Evolutionary conservation across 352 stramenopile species (phyloP).

Genomic region (Phytopythium delawarense): DNA sequence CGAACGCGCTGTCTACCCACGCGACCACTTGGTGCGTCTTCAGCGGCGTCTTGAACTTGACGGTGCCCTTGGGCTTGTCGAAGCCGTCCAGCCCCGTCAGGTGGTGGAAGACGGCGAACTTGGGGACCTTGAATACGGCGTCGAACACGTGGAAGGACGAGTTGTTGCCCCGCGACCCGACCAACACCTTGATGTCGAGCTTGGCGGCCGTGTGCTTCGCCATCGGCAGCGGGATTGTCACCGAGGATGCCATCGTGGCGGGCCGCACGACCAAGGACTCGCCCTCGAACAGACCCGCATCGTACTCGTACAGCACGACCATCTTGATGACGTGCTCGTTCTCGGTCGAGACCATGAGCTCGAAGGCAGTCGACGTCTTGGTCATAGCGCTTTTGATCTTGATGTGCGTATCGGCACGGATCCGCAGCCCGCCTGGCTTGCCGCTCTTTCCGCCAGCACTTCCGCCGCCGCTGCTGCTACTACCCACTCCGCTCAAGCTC

Average conservation of each 20-base stretch:
- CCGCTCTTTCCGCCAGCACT: constrained; percentile 22
- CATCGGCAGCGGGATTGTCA: constrained; percentile 54
- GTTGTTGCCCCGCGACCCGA: constrained; percentile 77
- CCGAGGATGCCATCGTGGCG: constrained; percentile 30
- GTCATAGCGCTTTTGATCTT: constrained; percentile 52
- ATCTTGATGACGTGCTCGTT: constrained; percentile 88
- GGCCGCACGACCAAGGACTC: constrained; percentile 76
- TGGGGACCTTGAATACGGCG: constrained; percentile 62
- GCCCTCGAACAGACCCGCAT: constrained; percentile 83
- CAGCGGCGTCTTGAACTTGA: constrained; percentile 68
- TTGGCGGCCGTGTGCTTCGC: constrained; percentile 62
- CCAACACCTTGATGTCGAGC: constrained; percentile 69
- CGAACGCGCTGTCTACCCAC: constrained; percentile 71
- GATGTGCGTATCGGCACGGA: constrained; percentile 54
- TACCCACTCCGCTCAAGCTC: not conserved
- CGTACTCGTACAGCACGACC: constrained; percentile 82
- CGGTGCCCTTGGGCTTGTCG: constrained; percentile 35
- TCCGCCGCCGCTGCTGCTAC: constrained; percentile 10
- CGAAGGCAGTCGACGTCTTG: constrained; percentile 47
- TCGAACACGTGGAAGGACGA: constrained; percentile 89
- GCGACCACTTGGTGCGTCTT: constrained; percentile 69
- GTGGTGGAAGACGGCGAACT: constrained; percentile 83
- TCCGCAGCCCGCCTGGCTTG: constrained; percentile 36
- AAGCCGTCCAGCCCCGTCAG: constrained; percentile 20
- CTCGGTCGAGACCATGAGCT: constrained; percentile 82